Conservation (phyloP, 805 yeast species). For the Lachancea quebecensis region DNA sequence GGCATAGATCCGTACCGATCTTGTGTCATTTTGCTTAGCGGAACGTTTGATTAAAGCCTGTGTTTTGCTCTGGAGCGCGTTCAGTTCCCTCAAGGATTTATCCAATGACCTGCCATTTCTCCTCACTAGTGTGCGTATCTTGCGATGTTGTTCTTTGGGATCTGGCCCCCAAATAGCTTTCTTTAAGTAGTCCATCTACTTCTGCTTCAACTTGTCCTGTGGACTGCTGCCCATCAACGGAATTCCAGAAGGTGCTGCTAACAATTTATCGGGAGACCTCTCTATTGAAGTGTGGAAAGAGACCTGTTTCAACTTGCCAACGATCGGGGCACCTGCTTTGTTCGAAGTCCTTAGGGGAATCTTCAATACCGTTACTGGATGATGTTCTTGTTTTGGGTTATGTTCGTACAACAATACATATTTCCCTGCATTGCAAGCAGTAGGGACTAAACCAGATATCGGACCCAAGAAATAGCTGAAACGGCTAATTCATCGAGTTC, state of each 20-base stretch:
- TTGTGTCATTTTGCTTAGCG: conserved; percentile 69
- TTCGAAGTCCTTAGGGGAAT: too few species aligned
- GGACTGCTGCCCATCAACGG: background rate
- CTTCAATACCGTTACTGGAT: too few species aligned
- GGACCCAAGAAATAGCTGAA: too few species aligned
- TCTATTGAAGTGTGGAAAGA: too few species aligned
- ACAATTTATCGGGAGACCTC: too few species aligned
- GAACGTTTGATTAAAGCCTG: conserved; percentile 66
- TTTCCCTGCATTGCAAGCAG: too few species aligned
- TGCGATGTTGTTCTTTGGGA: conserved; percentile 78
- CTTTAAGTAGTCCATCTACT: conserved; percentile 73
- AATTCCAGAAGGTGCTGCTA: background rate
- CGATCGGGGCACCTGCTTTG: too few species aligned
- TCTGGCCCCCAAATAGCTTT: conserved; percentile 95
- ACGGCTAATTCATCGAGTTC: too few species aligned
- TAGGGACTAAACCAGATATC: too few species aligned
- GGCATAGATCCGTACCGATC: conserved; percentile 73
- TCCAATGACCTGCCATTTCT: conserved; percentile 82
- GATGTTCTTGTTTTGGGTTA: too few species aligned
- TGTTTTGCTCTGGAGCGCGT: conserved; percentile 67
- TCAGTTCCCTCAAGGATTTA: conserved; percentile 50
- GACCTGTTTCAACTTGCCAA: too few species aligned
- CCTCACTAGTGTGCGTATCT: conserved; percentile 71
- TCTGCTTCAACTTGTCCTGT: background rate
- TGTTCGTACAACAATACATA: too few species aligned